A percentile compares a stretch with the other conserved stretches of the same genome.
Evolutionary conservation across 495 filamentous ascomycete genomes (phyloP).

Genomic region (Thozetella sp.): DNA sequence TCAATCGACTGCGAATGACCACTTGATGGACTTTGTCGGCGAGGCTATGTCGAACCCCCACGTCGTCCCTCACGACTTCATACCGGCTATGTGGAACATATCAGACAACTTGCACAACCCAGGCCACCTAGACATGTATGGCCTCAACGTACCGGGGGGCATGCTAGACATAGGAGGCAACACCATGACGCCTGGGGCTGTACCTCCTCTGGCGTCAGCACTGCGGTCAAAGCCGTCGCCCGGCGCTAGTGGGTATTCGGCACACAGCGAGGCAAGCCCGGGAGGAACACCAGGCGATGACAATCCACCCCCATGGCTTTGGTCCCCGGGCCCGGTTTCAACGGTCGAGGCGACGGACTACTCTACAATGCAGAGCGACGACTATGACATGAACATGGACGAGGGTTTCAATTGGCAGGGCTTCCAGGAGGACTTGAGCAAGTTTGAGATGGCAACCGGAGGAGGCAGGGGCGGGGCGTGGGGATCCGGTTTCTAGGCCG

Average conservation of each 20-base stretch:
- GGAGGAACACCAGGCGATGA: slow-evolving; percentile 15
- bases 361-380: slow-evolving; percentile 24
- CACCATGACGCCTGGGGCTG: too few relatives aligned
- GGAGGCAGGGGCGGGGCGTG: slow-evolving; percentile 9
- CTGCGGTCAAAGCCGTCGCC: not conserved
- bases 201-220: too few relatives aligned
- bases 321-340: slow-evolving; percentile 28
- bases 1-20: not conserved
- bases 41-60: not conserved
- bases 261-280: not conserved
- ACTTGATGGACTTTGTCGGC: not conserved
- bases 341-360: slow-evolving; percentile 12
- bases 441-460: slow-evolving; percentile 30
- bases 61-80: not conserved
- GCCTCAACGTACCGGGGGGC: not conserved
- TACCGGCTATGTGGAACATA: not conserved
- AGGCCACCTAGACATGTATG: not conserved
- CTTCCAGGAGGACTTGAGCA: slow-evolving; percentile 40
- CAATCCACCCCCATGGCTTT: slow-evolving; percentile 45
- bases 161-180: too few relatives aligned
- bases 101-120: not conserved
- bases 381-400: slow-evolving; percentile 39
- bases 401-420: slow-evolving; percentile 50
- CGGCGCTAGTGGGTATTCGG: not conserved
- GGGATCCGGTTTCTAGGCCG: not conserved